These are phyloP conservation scores for Magnolia sinica DNA, from an alignment of 164 flowering plant species.

Conservation along the genomic window DNA sequence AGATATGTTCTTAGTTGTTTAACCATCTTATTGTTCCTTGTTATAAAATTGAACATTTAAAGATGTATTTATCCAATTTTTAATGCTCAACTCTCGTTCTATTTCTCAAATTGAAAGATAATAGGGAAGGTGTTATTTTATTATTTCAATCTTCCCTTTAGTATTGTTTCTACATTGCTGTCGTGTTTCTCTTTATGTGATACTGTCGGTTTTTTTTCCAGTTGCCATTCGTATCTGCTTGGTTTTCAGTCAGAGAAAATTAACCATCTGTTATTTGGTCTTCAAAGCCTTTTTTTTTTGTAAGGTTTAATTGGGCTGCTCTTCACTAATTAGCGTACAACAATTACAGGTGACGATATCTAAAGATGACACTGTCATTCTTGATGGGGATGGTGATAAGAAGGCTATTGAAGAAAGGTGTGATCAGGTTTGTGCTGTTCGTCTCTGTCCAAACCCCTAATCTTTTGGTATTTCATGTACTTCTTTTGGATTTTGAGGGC, in stretches of 20 bases:
- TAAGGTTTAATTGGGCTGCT: not conserved
- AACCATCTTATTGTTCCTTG: not conserved
- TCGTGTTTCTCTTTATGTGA: not conserved
- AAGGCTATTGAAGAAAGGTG: constrained; percentile 80
- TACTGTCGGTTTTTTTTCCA: not conserved
- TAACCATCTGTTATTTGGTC: not conserved
- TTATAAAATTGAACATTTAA: not conserved
- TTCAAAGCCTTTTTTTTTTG: not conserved
- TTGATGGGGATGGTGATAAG: constrained; percentile 92
- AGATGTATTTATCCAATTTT: not conserved
- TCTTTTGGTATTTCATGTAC: too few relatives aligned
- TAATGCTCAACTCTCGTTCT: not conserved
- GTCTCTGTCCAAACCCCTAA: not conserved
- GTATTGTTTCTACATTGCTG: not conserved
- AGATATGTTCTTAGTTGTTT: not conserved
- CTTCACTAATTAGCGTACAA: not conserved
- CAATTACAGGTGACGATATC: constrained; percentile 63
- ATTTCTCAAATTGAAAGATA: not conserved
- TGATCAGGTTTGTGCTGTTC: constrained; percentile 55
- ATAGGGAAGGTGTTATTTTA: too few relatives aligned
- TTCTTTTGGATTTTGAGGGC: too few relatives aligned
- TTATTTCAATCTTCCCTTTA: not conserved
- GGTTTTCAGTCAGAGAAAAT: not conserved
- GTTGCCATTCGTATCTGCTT: not conserved
- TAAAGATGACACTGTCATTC: constrained; percentile 83